Evolutionary conservation across 148 eudicot genomes (phyloP).

Genomic region (Vaccinium myrtillus): DNA sequence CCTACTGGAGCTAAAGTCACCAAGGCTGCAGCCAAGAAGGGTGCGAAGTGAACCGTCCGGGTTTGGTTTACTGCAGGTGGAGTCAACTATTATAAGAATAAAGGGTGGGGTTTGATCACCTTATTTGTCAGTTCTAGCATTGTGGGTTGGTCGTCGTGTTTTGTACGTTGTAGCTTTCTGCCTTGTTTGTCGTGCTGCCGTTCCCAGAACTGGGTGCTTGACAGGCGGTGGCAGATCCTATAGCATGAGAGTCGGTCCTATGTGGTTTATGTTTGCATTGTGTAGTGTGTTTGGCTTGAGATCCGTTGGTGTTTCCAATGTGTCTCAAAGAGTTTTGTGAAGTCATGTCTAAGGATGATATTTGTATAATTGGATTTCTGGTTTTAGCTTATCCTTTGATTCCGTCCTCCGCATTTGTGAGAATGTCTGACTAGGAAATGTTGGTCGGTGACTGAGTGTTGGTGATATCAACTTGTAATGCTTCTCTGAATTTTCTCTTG

Average conservation of each 20-base stretch:
- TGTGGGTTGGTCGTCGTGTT: background rate
- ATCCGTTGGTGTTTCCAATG: conserved; percentile 4
- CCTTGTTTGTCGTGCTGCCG: conserved; percentile 16
- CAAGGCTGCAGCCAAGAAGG: conserved; percentile 47
- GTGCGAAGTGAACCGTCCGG: conserved; percentile 37
- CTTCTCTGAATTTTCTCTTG: background rate
- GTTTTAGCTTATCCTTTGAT: background rate
- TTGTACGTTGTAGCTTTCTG: conserved; percentile 10
- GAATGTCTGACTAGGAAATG: background rate
- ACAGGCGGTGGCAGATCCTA: conserved; percentile 33
- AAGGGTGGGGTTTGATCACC: background rate
- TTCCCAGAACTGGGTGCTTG: conserved; percentile 42
- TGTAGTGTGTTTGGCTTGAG: conserved; percentile 1
- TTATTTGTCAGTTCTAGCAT: background rate
- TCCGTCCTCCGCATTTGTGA: background rate
- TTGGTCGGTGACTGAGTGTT: too few relatives aligned
- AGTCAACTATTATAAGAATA: background rate
- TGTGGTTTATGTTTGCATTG: background rate
- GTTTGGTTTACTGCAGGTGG: background rate
- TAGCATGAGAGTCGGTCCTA: conserved; percentile 11
- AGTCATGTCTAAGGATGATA: background rate
- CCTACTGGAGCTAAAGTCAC: conserved; percentile 43
- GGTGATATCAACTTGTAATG: background rate
- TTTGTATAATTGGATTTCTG: background rate
- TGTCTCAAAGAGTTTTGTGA: conserved; percentile 12